These are phyloP conservation scores for Lachnellula subtilissima DNA, from an alignment of 2,329 filamentous ascomycete genomes.

Conservation along the genomic window DNA sequence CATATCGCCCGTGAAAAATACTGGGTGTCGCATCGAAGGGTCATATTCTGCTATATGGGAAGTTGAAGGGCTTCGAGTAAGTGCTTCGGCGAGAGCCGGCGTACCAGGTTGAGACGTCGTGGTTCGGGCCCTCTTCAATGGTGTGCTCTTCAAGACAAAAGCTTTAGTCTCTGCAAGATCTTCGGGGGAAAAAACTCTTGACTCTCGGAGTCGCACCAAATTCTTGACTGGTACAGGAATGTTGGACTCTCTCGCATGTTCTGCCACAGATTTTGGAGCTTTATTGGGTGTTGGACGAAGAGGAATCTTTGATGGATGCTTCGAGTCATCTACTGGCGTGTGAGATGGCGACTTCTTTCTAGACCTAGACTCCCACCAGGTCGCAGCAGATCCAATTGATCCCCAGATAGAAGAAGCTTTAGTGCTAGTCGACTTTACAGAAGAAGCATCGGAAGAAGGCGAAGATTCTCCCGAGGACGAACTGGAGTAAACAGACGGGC, in stretches of 20 bases:
- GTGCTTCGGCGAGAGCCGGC: conserved; percentile 17
- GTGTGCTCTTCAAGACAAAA: conserved; percentile 8
- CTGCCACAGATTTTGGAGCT: neutral
- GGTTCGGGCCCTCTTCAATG: conserved; percentile 11
- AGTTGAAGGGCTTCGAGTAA: conserved; percentile 2
- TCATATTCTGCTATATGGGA: conserved; percentile 6
- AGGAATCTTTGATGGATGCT: conserved; percentile 15
- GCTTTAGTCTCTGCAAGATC: conserved; percentile 23
- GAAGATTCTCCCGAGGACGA: conserved; percentile 28
- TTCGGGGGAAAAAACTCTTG: conserved; percentile 22
- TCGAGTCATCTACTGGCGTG: conserved; percentile 13
- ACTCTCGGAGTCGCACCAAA: conserved; percentile 21
- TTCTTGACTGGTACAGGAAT: conserved; percentile 7
- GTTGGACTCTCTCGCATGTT: conserved; percentile 2
- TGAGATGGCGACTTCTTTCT: conserved; percentile 12
- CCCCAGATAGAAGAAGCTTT: conserved; percentile 29
- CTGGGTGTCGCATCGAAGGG: conserved; percentile 19
- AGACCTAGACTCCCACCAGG: conserved; percentile 12
- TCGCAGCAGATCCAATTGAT: conserved; percentile 4
- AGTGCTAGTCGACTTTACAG: conserved; percentile 29
- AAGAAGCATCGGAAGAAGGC: conserved; percentile 28
- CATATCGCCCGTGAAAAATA: conserved; percentile 20
- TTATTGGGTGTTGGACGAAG: conserved; percentile 9
- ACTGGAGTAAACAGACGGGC: conserved; percentile 27
- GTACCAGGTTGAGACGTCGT: neutral